Conservation (phyloP, 2,329 filamentous ascomycete genomes). For the Ceratocystis smalleyi region DNA sequence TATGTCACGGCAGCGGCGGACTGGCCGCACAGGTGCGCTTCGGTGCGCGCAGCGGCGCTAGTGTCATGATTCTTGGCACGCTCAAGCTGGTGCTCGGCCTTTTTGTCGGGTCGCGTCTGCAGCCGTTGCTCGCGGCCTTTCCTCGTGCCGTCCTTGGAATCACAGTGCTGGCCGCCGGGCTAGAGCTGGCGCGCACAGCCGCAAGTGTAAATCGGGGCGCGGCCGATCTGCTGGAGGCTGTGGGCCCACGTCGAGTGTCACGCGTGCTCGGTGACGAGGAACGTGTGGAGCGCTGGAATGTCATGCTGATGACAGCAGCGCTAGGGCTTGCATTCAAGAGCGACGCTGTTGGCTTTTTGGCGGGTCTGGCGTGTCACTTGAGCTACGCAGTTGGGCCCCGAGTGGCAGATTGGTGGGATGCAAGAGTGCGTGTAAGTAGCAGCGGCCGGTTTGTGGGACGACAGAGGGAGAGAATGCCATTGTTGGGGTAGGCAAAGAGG, state of each 20-base stretch:
- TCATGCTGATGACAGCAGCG: constrained; percentile 80
- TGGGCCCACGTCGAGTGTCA: constrained; percentile 19
- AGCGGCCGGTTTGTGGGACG: constrained; percentile 18
- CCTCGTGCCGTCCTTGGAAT: constrained; percentile 65
- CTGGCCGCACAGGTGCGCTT: constrained; percentile 85
- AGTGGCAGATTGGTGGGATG: constrained; percentile 27
- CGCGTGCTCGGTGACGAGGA: constrained; percentile 49
- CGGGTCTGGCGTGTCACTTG: constrained; percentile 65
- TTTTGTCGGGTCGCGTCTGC: constrained; percentile 57
- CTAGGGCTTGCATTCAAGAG: constrained; percentile 75
- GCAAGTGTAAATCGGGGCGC: constrained; percentile 65
- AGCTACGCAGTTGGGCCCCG: constrained; percentile 40
- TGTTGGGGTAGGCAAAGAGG: constrained; percentile 18
- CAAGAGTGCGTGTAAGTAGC: neutral
- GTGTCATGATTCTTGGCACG: constrained; percentile 61
- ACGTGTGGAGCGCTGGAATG: constrained; percentile 60
- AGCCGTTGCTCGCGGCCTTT: constrained; percentile 54
- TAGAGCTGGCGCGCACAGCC: constrained; percentile 76
- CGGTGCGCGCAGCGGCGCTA: constrained; percentile 74
- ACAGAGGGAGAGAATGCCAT: constrained; percentile 23
- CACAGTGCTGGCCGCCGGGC: constrained; percentile 76
- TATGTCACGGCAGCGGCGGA: constrained; percentile 84
- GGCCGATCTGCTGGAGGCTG: constrained; percentile 30
- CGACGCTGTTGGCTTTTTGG: constrained; percentile 72
- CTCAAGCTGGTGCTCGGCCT: constrained; percentile 65